These are phyloP conservation scores for Arbutus unedo DNA, from an alignment of 148 eudicot genomes.

Conservation along the genomic window DNA sequence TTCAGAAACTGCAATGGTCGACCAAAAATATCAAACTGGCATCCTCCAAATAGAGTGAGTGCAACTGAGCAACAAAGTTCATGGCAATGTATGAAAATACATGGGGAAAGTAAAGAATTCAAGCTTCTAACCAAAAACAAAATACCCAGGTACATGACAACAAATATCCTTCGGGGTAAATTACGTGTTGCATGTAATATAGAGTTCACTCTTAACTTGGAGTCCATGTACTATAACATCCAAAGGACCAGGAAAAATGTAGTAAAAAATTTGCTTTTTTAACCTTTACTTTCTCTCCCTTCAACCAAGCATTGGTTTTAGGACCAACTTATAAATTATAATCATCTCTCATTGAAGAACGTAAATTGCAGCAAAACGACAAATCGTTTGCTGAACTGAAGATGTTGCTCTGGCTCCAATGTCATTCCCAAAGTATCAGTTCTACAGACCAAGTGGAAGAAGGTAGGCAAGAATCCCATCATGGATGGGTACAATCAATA, in stretches of 20 bases:
- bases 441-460: neutral
- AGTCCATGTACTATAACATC: neutral
- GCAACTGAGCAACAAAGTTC: neutral
- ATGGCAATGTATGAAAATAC: neutral
- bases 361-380: neutral
- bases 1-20: constrained; percentile 10
- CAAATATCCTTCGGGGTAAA: neutral
- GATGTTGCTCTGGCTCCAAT: neutral
- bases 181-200: neutral
- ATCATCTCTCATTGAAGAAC: neutral
- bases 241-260: too few relatives aligned
- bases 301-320: neutral
- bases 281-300: neutral
- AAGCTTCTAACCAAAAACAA: neutral
- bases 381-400: neutral
- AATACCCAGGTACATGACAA: neutral
- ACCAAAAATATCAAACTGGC: neutral
- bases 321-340: neutral
- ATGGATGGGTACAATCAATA: neutral
- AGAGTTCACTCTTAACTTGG: neutral
- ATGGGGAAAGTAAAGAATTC: neutral
- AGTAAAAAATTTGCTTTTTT: too few relatives aligned
- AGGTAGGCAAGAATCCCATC: neutral
- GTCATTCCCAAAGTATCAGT: neutral
- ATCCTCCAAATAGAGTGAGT: neutral